Evolutionary conservation across 225 moss, liverwort and hornwort species (phyloP).

Genomic region (Antitrichia curtipendula): DNA sequence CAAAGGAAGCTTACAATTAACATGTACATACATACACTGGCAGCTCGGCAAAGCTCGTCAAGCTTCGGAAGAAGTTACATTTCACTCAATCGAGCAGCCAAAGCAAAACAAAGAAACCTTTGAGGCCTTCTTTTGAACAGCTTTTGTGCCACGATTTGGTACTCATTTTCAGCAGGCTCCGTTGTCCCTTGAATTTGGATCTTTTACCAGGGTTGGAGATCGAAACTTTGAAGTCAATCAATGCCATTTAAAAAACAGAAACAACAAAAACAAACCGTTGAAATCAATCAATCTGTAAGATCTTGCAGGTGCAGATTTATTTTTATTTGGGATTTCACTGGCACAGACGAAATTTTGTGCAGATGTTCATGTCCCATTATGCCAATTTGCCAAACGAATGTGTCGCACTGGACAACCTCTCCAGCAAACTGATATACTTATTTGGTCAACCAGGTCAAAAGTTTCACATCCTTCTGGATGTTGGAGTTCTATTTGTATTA

Average conservation of each 20-base stretch:
- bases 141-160: background rate
- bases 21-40: no score
- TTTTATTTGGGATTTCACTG: no score
- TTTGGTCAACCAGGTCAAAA: background rate
- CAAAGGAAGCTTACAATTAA: background rate
- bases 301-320: background rate
- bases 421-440: background rate
- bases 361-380: background rate
- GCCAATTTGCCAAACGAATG: background rate
- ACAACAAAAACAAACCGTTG: background rate
- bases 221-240: background rate
- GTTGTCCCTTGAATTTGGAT: background rate
- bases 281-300: background rate
- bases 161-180: background rate
- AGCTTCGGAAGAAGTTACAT: background rate
- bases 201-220: no score
- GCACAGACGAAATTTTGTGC: background rate
- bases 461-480: background rate
- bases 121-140: constrained; percentile 4
- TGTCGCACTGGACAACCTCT: background rate
- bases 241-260: no score
- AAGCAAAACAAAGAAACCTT: background rate
- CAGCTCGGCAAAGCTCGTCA: background rate
- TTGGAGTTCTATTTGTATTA: background rate
- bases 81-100: background rate